Base-by-base conservation (phyloP, 352 stramenopile species). In the Phytophthora niederhauseri region DNA sequence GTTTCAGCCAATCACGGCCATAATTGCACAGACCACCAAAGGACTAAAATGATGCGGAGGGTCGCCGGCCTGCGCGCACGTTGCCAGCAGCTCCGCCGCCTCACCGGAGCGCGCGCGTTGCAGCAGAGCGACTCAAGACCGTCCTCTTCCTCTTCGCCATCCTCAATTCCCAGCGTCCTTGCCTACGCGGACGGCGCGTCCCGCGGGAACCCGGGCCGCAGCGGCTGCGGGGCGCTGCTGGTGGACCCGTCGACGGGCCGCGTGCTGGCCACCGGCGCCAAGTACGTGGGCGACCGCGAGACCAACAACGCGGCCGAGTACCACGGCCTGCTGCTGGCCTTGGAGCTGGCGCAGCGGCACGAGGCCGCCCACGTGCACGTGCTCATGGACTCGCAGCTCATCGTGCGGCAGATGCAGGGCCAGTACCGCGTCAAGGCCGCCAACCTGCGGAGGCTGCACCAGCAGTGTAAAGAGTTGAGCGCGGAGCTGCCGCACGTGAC, bases 221-320 rank as follows among this genome's bases (percentile, higher is more conserved):
- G 77, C 51, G 84, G 82, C 22, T 92, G 86, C 53, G 86, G 82
- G 11, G 86, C 86, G 15, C 38, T 92, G 64, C 66, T 94, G 28
- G 6, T 89, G 30, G 77, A 90, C 34, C 58, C 67, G 2, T 59
- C 48, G 0, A 82, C 73, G 15, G 57, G 78, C 52, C 54, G 55
- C 7, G 76, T 92, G 58, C 55, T 94, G 20, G 80, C 78, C 12
- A 76, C 73, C 0, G 69, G 69, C 11, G 68, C 68, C 20, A 66
- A 66, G 51, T 92, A 85, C 57, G 63, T 94, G 50, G 84, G 84
- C n/a, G 72, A 87, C 20, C 57, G 69, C 22, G 81, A 87, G 48
- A 92, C 84, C 19, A 94, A 94, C 73, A 94, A 94, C 57, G 76
- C 74, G 46, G 81, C 84, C 51, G 86, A 94, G 69, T 94, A 92